Conservation (phyloP, 352 stramenopile species). For the Phytophthora multivora region DNA sequence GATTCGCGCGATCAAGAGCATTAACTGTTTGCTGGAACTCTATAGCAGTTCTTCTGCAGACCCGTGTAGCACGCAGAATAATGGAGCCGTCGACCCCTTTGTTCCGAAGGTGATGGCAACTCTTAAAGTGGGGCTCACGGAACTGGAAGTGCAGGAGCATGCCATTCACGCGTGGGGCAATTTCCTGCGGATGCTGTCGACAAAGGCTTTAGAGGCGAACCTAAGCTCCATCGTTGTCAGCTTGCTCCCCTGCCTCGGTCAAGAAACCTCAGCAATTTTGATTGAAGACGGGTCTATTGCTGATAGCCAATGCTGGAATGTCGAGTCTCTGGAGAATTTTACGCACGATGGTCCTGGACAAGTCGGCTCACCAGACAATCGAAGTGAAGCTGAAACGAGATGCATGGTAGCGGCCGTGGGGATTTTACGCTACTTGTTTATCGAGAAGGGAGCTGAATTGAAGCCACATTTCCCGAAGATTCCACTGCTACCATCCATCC, state of each 20-base stretch:
- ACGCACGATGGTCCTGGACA: conserved; percentile 8
- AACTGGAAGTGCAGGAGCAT: conserved; percentile 58
- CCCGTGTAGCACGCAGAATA: conserved; percentile 30
- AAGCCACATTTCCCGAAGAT: conserved; percentile 71
- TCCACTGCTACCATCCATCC: conserved; percentile 65
- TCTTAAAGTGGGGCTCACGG: conserved; percentile 75
- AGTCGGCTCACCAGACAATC: conserved; percentile 13
- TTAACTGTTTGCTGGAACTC: conserved; percentile 70
- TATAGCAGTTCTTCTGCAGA: conserved; percentile 41
- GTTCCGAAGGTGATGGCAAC: conserved; percentile 91
- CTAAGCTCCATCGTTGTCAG: conserved; percentile 89
- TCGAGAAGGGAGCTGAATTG: conserved; percentile 67
- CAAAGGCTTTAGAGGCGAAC: conserved; percentile 82
- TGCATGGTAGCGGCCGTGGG: conserved; percentile 37
- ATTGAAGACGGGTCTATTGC: conserved; percentile 29
- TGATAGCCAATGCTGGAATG: conserved; percentile 43
- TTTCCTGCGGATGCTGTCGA: conserved; percentile 81
- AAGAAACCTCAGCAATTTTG: conserved; percentile 49
- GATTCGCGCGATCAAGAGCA: conserved; percentile 74
- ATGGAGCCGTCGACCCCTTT: conserved; percentile 76
- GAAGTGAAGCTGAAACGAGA: conserved; percentile 17
- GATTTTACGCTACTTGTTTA: conserved; percentile 75
- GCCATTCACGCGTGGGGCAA: conserved; percentile 76
- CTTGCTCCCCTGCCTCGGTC: conserved; percentile 72
- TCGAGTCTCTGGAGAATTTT: conserved; percentile 43